These are phyloP conservation scores for Grifola frondosa DNA, from an alignment of 1,284 basidiomycete genomes.

Conservation along the genomic window DNA sequence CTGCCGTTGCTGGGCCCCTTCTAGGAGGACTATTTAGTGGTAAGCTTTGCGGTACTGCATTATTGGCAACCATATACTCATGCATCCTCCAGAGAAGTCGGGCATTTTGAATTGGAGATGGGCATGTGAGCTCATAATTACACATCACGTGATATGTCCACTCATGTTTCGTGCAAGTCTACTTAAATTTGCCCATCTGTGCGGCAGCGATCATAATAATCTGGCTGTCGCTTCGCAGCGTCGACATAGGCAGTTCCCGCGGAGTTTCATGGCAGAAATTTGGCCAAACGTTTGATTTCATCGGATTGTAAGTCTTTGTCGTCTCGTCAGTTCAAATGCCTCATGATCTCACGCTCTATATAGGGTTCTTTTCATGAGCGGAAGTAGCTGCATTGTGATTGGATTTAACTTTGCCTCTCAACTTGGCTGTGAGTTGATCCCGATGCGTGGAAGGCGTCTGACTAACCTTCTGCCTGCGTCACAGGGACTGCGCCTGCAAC, in stretches of 20 bases:
- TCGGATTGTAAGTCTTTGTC: constrained; percentile 59
- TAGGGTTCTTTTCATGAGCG: constrained; percentile 70
- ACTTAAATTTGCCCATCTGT: constrained; percentile 77
- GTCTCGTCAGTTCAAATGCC: constrained; percentile 6
- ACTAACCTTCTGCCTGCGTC: no score
- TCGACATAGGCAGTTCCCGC: constrained; percentile 44
- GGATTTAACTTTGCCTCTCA: constrained; percentile 74
- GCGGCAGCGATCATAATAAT: constrained; percentile 58
- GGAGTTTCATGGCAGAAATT: constrained; percentile 58
- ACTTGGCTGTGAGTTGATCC: constrained; percentile 57
- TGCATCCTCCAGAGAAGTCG: constrained; percentile 18
- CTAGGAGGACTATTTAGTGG: constrained; percentile 78
- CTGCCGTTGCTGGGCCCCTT: constrained; percentile 75
- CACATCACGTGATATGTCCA: no score
- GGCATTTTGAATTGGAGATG: constrained; percentile 65
- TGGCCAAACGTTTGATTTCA: constrained; percentile 63
- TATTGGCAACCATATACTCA: constrained; percentile 3
- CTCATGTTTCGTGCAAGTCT: constrained; percentile 64
- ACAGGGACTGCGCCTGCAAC: constrained; percentile 64
- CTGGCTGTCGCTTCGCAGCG: constrained; percentile 52
- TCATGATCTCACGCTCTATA: constrained; percentile 12
- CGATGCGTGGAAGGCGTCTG: constrained; percentile 5
- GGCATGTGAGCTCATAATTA: constrained; percentile 60
- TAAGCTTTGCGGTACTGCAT: constrained; percentile 35
- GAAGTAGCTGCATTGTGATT: constrained; percentile 70